Evolutionary conservation across 1,284 basidiomycete genomes (phyloP), one percentile per base, ranked within the genome.

Genomic region (Apiotrichum montevideense): DNA sequence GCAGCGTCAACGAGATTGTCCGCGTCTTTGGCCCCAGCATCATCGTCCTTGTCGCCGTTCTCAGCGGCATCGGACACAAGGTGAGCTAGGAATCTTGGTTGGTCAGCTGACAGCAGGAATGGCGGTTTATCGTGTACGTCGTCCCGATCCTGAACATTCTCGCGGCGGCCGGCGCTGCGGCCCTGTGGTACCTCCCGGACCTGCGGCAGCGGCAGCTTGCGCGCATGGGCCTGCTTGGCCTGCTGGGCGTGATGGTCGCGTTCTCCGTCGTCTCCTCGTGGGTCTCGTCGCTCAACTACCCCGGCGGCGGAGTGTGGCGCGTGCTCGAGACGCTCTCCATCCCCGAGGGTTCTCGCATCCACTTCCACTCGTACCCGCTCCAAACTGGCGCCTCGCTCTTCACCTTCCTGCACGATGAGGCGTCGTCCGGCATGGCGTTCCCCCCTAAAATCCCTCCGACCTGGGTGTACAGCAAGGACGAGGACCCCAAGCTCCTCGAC

Each of bases 331-430:
- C 74, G 41, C 71, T 75, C 34, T 81, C 13, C 34, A 51, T 58
- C 32, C 56, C 52, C 34, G 45, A 51, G 33, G 37, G 35, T 33
- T 66, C 66, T 5, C 64, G 63, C 1, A 64, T 77, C 45, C 70
- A 75, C 56, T 70, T 74, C 43, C 70, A 68, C 11, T 67, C 70
- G 4, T 66, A 68, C 35, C 70, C 73, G 11, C 66, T 74, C 8
- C 93, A 96, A 78, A 93, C 89, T 0, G 94, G 95, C 8, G 88
- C 90, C 4, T 89, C 89, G 0, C 83, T 93, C 46, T 96, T 96
- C 79, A 84, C 88, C 6, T 89, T 93, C 58, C 79, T 82, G 11
- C 80, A 87, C 59, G 72, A 84, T 0, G 51, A 47, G 10, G 3
- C 35, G 1, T 11, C 11, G 3, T 10, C 29, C 29, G 6, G 10